These are phyloP conservation scores for Emmonsiellopsis sp. DNA, from an alignment of 2,329 filamentous ascomycete species.

Conservation along the genomic window DNA sequence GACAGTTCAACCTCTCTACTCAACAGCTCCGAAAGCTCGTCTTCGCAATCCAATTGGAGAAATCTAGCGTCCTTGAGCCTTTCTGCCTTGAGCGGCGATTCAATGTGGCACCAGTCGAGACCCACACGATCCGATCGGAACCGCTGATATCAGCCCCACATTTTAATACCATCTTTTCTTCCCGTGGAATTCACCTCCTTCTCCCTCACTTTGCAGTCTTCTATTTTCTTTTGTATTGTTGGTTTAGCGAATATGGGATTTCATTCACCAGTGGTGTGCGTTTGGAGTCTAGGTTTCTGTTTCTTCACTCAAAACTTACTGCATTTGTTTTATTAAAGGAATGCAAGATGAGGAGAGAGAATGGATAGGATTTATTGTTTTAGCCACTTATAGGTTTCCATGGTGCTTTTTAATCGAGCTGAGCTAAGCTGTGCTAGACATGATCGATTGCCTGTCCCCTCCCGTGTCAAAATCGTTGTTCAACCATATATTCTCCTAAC, in stretches of 20 bases:
- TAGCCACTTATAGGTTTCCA: no score
- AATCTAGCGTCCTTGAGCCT: conserved; percentile 36
- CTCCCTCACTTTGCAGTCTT: conserved; percentile 2
- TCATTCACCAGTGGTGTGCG: background rate
- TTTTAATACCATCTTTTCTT: conserved; percentile 8
- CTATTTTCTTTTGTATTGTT: conserved; percentile 1
- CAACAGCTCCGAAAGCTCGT: conserved; percentile 16
- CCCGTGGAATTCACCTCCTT: conserved; percentile 5
- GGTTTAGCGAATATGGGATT: conserved; percentile 1
- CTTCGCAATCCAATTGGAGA: conserved; percentile 32
- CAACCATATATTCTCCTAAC: no score
- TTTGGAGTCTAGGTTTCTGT: background rate
- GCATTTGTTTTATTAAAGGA: background rate
- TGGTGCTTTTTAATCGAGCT: no score
- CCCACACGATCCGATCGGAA: conserved; percentile 25
- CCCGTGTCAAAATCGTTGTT: no score
- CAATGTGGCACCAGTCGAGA: conserved; percentile 35
- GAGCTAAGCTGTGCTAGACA: no score
- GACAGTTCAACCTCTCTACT: conserved; percentile 27
- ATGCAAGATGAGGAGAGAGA: no score
- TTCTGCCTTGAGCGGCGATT: conserved; percentile 38
- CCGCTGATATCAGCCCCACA: conserved; percentile 18
- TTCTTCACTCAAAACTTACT: background rate
- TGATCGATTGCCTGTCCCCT: no score
- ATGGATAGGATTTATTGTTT: no score